Evolutionary conservation across 2,329 filamentous ascomycete genomes (phyloP).

Genomic region (Penicillium corylophilum): DNA sequence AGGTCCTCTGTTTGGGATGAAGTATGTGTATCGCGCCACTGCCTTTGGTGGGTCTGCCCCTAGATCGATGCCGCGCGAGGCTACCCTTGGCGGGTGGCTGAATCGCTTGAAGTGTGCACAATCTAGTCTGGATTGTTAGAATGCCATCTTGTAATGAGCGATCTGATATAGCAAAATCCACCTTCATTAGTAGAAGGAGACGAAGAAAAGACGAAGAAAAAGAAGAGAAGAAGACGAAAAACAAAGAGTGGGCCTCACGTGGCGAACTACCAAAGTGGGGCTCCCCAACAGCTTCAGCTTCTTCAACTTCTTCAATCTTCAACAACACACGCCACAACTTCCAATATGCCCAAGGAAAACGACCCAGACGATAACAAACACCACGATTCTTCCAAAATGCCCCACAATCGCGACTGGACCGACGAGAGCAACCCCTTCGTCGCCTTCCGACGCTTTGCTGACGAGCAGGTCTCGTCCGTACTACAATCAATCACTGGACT

Average conservation of each 20-base stretch:
- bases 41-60: conserved; percentile 11
- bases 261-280: conserved; percentile 27
- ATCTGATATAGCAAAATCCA: not conserved
- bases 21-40: conserved; percentile 11
- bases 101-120: not conserved
- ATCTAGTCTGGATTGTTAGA: not conserved
- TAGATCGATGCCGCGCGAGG: conserved; percentile 11
- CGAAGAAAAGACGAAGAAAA: not conserved
- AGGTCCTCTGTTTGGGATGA: conserved; percentile 1
- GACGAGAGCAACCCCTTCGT: conserved; percentile 56
- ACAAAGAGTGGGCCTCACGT: conserved; percentile 29
- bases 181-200: not conserved
- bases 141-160: no score
- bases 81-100: not conserved
- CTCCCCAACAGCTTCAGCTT: conserved; percentile 35
- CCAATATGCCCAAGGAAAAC: conserved; percentile 20
- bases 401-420: conserved; percentile 26
- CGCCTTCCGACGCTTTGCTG: conserved; percentile 60
- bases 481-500: conserved; percentile 53
- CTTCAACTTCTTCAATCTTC: conserved; percentile 7
- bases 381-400: conserved; percentile 14
- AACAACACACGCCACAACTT: conserved; percentile 1
- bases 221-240: not conserved
- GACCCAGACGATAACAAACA: conserved; percentile 26
- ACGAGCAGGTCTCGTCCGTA: conserved; percentile 57